Base-by-base conservation (phyloP, 2,329 filamentous ascomycete genomes). In the Tolypocladium inflatum region DNA sequence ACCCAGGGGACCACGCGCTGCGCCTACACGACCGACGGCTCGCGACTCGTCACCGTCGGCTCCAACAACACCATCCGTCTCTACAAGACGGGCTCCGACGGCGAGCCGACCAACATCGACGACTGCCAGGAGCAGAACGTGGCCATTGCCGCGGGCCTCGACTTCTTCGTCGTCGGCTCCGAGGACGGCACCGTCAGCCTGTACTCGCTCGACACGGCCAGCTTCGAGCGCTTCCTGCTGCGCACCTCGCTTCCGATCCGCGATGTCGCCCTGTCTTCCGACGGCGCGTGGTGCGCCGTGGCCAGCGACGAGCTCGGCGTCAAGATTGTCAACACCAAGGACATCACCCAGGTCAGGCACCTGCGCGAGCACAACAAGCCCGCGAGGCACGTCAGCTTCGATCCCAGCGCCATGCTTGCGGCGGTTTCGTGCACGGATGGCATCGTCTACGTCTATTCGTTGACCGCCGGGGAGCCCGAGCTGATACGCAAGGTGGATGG, bases 111-210 rank as follows among this genome's bases (percentile, higher is more conserved):
- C 59, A 96, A 93, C 58, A 88, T 99, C 58, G 93, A 97, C 70
- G 91, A 97, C 63, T 91, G 88, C 57, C 88, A 89, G 60, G 93
- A 97, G 65, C 88, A 90, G 63, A 96, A 96, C 68, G 80, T 89
- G 23, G 86, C 88, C 38, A 84, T 97, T 26, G 88, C 85, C 37
- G 85, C 91, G 23, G 84, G 85, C 41, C 82, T 93, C 68, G 84
- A 88, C 60, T 91, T 89, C 72, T 96, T 97, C 70, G 84, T 97
- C 51, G 86, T 91, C 61, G 94, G 91, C 35, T 90, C 90, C 23
- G 93, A 99, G 72, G 92, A 97, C 74, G 94, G 95, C 68, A 94
- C 89, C n/a, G 91, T 99, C 67, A 96, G 89, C 77, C 85, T 91
- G 66, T 99, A 95, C 77, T 89, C 89, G n/a, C 80, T 97, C 55